Percentiles rank a stretch among this genome's conserved stretches.
Evolutionary conservation across 179 eudicot species (phyloP).

Genomic region (Vitellaria paradoxa): DNA sequence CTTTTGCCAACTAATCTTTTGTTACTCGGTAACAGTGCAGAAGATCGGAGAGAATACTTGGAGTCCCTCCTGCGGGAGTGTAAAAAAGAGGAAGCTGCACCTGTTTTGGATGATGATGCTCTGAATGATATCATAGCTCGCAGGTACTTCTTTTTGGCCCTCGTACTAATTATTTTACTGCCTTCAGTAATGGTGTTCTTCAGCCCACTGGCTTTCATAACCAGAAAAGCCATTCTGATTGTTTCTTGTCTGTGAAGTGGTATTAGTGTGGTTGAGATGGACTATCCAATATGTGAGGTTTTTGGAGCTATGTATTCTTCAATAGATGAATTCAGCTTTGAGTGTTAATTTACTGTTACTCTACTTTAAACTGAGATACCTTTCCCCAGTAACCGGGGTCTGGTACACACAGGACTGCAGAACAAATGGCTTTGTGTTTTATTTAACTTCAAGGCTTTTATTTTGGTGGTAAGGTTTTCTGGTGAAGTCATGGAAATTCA

Average conservation of each 20-base stretch:
- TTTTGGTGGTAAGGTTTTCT: not conserved
- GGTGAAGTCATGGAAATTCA: not conserved
- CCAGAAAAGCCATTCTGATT: not conserved
- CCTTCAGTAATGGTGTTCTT: not conserved
- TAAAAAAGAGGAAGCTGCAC: constrained; percentile 97
- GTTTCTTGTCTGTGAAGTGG: not conserved
- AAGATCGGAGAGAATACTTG: constrained; percentile 97
- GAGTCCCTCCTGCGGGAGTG: constrained; percentile 91
- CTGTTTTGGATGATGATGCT: constrained; percentile 91
- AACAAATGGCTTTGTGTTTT: constrained; percentile 8
- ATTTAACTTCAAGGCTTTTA: not conserved
- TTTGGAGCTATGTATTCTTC: not conserved
- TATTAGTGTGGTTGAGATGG: not conserved
- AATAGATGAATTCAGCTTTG: constrained; percentile 1
- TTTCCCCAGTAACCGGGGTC: not conserved
- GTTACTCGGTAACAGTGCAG: constrained; percentile 58
- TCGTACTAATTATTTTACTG: not conserved
- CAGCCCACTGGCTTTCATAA: not conserved
- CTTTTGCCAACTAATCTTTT: constrained; percentile 13
- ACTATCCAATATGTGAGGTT: not conserved
- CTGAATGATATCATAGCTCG: constrained; percentile 92
- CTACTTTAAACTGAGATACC: constrained; percentile 2
- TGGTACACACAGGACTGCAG: not conserved
- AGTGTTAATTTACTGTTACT: not conserved
- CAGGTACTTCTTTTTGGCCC: constrained; percentile 43